These are phyloP conservation scores for Gremmenia infestans DNA, from an alignment of 2,329 filamentous ascomycete species.

Conservation along the genomic window DNA sequence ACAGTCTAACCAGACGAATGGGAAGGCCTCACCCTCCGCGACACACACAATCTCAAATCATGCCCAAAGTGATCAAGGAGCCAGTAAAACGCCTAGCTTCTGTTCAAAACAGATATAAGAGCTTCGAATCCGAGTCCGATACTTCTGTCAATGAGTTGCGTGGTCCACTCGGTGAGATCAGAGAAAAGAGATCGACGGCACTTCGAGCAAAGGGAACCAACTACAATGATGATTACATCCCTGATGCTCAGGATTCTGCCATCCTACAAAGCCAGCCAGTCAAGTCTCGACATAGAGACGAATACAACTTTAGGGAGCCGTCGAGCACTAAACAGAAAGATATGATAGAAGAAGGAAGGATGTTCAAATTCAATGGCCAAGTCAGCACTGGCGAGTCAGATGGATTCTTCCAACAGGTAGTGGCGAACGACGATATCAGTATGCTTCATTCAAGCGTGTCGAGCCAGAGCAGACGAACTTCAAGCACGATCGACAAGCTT, in stretches of 20 bases:
- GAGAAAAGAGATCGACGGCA: not conserved
- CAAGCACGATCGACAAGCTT: not conserved
- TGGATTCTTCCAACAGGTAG: not conserved
- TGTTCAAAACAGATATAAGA: slow-evolving; percentile 55
- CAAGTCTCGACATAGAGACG: not conserved
- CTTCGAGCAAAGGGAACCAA: not conserved
- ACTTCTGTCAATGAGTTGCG: not conserved
- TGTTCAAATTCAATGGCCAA: not conserved
- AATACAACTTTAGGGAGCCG: not conserved
- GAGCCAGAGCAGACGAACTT: not conserved
- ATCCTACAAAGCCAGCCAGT: not conserved
- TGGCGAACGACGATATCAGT: not conserved
- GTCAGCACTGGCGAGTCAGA: not conserved
- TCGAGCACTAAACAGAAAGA: not conserved
- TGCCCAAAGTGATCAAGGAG: slow-evolving; percentile 44
- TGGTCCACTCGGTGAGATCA: not conserved
- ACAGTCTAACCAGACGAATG: slow-evolving; percentile 3
- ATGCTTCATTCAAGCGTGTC: not conserved
- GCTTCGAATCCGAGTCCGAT: slow-evolving; percentile 43
- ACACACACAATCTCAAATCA: slow-evolving; percentile 37
- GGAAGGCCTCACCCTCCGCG: slow-evolving; percentile 1
- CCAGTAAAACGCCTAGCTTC: slow-evolving; percentile 88
- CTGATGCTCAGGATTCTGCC: not conserved
- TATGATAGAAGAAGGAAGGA: not conserved
- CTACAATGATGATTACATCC: not conserved